Evolutionary conservation across 1,284 basidiomycete genomes (phyloP).

Genomic region (Boletellus sp.): DNA sequence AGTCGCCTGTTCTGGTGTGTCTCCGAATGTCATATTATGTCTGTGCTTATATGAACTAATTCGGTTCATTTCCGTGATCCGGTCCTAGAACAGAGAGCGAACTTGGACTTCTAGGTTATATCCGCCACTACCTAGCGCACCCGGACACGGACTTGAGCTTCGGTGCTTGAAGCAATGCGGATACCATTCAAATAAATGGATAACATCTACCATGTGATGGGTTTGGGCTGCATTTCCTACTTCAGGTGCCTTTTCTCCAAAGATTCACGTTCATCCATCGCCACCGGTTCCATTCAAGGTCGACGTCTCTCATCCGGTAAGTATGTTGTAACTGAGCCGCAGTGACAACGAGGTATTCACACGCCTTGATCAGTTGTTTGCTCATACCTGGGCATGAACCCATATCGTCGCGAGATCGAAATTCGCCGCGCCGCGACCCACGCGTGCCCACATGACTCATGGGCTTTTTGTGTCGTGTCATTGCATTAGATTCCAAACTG

Average conservation of each 20-base stretch:
- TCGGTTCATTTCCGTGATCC: no score
- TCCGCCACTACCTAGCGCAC: not conserved
- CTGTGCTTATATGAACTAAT: no score
- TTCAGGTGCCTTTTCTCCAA: not conserved
- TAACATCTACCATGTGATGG: not conserved
- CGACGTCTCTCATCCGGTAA: not conserved
- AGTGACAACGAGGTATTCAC: not conserved
- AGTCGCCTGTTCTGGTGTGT: no score
- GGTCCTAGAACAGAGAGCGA: no score
- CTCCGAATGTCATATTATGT: no score
- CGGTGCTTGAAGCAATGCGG: not conserved
- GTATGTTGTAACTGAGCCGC: not conserved
- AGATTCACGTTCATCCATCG: constrained; percentile 1
- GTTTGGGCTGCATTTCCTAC: not conserved
- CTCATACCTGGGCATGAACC: not conserved
- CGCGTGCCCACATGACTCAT: not conserved
- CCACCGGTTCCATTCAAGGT: constrained; percentile 2
- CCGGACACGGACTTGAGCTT: not conserved
- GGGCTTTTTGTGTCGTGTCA: not conserved
- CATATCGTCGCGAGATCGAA: not conserved
- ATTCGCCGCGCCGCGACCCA: not conserved
- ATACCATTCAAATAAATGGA: not conserved
- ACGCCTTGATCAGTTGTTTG: not conserved
- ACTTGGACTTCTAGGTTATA: no score
- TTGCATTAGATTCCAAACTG: not conserved